phyloP scores from a whole-genome alignment of 2,329 filamentous ascomycete genomes.

The Cordyceps tenuipes region DNA sequence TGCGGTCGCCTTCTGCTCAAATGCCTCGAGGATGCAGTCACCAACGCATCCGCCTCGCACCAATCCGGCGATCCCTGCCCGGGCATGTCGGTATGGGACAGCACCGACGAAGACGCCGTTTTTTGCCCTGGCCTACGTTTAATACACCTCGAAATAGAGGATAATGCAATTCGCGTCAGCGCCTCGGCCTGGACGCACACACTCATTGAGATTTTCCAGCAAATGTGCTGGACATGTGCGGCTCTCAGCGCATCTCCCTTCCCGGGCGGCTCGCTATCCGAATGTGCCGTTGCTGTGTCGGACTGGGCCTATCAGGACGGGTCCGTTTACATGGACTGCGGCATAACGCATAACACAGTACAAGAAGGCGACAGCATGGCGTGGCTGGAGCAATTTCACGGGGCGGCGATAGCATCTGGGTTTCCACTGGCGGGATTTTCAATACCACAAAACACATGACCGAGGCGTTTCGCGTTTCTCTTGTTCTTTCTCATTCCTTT shows the following conservation, averaged over 20 bases:
- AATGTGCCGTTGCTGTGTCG: constrained; percentile 23
- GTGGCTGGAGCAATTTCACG: constrained; percentile 24
- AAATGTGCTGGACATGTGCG: constrained; percentile 31
- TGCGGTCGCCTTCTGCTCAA: constrained; percentile 22
- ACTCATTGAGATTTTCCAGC: constrained; percentile 28
- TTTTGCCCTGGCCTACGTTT: constrained; percentile 25
- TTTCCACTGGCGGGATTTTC: constrained; percentile 22
- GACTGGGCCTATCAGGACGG: constrained; percentile 26
- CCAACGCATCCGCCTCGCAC: constrained; percentile 19
- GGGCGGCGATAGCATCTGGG: constrained; percentile 25
- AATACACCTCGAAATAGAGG: constrained; percentile 28
- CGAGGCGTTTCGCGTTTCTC: neutral
- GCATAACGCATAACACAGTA: constrained; percentile 24
- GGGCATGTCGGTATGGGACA: constrained; percentile 31
- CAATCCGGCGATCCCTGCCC: constrained; percentile 19
- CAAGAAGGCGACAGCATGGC: constrained; percentile 19
- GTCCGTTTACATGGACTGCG: constrained; percentile 27
- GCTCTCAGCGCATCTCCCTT: constrained; percentile 28
- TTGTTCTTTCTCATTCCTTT: neutral
- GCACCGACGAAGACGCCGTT: constrained; percentile 18
- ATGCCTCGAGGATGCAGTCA: constrained; percentile 26
- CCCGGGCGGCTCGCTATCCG: constrained; percentile 20
- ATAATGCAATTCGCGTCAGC: constrained; percentile 23
- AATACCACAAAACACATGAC: constrained; percentile 4
- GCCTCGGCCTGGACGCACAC: constrained; percentile 27